These are phyloP conservation scores for Parastagonospora avenae DNA, from an alignment of 2,329 filamentous ascomycete species.

Conservation along the genomic window DNA sequence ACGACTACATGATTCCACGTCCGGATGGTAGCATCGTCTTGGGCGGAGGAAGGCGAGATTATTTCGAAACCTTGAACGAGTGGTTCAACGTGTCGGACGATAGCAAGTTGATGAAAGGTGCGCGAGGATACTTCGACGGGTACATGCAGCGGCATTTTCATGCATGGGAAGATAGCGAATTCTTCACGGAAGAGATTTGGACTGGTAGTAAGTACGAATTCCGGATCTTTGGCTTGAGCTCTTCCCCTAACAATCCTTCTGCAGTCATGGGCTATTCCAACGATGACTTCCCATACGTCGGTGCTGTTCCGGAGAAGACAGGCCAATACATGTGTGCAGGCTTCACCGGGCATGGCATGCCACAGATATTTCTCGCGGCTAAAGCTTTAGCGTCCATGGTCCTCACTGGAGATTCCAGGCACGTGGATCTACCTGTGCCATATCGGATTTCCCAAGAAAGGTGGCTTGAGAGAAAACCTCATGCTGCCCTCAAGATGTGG, in stretches of 20 bases:
- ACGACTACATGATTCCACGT: slow-evolving; percentile 56
- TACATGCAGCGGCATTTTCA: slow-evolving; percentile 33
- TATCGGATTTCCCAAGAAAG: slow-evolving; percentile 10
- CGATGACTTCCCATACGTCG: slow-evolving; percentile 18
- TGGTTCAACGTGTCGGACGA: slow-evolving; percentile 24
- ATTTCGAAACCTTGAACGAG: slow-evolving; percentile 28
- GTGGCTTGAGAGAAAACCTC: slow-evolving; percentile 8
- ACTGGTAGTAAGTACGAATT: slow-evolving; percentile 25
- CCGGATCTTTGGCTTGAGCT: no score
- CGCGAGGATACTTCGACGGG: slow-evolving; percentile 28
- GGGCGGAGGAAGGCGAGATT: slow-evolving; percentile 25
- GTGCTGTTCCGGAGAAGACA: slow-evolving; percentile 5
- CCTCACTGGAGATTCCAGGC: slow-evolving; percentile 4
- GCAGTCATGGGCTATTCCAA: slow-evolving; percentile 19
- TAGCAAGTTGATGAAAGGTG: slow-evolving; percentile 21
- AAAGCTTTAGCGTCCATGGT: slow-evolving; percentile 44
- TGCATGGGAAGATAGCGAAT: slow-evolving; percentile 25
- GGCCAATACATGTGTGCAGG: slow-evolving; percentile 23
- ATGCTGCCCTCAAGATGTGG: slow-evolving; percentile 9
- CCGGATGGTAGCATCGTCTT: no score
- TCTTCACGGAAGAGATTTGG: slow-evolving; percentile 22
- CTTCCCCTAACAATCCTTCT: background rate
- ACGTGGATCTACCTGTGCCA: slow-evolving; percentile 11
- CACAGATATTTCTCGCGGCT: slow-evolving; percentile 36
- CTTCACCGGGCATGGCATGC: slow-evolving; percentile 27